phyloP scores from a whole-genome alignment of 2,329 filamentous ascomycete species.

The Mariannaea sp. region DNA sequence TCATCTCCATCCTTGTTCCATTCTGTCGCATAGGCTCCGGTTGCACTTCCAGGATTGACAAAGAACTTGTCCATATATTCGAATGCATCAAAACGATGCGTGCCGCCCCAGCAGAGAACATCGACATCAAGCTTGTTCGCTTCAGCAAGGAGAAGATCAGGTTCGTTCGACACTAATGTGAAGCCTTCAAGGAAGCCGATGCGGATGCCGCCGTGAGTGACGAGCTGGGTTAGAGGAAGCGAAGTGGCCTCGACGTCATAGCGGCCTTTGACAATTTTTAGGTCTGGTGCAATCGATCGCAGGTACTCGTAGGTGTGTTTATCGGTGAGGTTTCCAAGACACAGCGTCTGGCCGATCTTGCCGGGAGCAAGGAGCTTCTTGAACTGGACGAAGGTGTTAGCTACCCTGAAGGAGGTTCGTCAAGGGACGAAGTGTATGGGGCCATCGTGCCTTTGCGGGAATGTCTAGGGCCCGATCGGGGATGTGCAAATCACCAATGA shows the following conservation, averaged over 20 bases:
- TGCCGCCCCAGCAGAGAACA: conserved; percentile 71
- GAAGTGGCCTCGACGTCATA: conserved; percentile 70
- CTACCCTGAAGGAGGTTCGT: conserved; percentile 25
- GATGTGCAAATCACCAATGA: conserved; percentile 92
- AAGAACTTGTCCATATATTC: conserved; percentile 79
- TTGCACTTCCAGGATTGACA: conserved; percentile 70
- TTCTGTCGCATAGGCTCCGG: conserved; percentile 64
- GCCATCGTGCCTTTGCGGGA: conserved; percentile 73
- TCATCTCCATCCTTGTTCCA: conserved; percentile 68
- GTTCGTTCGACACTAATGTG: conserved; percentile 69
- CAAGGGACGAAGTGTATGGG: conserved; percentile 7
- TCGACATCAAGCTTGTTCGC: conserved; percentile 71
- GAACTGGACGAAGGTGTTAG: conserved; percentile 61
- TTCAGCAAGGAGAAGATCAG: conserved; percentile 69
- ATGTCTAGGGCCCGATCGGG: conserved; percentile 91
- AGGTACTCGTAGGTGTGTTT: conserved; percentile 81
- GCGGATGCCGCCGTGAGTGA: conserved; percentile 67
- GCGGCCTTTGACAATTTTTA: conserved; percentile 71
- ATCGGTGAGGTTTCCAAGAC: conserved; percentile 80
- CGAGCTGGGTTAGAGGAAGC: conserved; percentile 67
- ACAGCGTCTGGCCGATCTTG: conserved; percentile 82
- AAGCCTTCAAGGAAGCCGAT: conserved; percentile 72
- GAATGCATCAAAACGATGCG: conserved; percentile 71
- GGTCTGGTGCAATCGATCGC: conserved; percentile 72
- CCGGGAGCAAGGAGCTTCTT: conserved; percentile 83